Evolutionary conservation across 2,329 filamentous ascomycete species (phyloP).

Genomic region (Fusarium tanahbumbuense): DNA sequence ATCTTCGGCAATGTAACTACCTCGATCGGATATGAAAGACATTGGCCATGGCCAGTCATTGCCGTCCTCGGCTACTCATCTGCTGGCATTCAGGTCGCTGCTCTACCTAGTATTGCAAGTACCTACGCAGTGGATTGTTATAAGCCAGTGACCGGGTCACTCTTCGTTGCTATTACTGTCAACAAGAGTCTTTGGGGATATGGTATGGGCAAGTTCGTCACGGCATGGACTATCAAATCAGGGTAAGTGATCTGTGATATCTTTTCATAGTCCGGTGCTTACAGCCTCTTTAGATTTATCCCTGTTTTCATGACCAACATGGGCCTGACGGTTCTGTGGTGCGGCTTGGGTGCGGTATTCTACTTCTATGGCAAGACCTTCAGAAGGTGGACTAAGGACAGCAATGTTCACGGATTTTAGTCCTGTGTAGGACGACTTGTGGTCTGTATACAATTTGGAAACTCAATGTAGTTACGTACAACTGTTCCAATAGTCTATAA

Average conservation of each 20-base stretch:
- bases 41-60: conserved; percentile 13
- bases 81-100: neutral
- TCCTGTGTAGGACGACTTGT: no score
- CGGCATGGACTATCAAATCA: conserved; percentile 9
- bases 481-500: no score
- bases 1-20: conserved; percentile 6
- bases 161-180: neutral
- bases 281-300: neutral
- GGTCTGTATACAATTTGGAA: no score
- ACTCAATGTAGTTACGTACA: no score
- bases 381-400: conserved; percentile 3
- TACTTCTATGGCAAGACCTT: conserved; percentile 12
- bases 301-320: conserved; percentile 19
- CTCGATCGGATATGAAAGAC: neutral
- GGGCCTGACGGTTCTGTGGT: neutral
- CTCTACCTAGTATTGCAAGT: neutral
- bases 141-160: conserved; percentile 1
- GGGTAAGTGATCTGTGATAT: neutral
- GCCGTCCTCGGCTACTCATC: conserved; percentile 4
- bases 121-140: conserved; percentile 11
- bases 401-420: conserved; percentile 2
- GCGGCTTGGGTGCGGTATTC: neutral
- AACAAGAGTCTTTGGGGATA: conserved; percentile 12
- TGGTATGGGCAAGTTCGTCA: conserved; percentile 11
- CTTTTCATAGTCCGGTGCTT: accelerated